Base-by-base conservation (phyloP, 2,329 filamentous ascomycete species). In the Hypoxylon sp. region DNA sequence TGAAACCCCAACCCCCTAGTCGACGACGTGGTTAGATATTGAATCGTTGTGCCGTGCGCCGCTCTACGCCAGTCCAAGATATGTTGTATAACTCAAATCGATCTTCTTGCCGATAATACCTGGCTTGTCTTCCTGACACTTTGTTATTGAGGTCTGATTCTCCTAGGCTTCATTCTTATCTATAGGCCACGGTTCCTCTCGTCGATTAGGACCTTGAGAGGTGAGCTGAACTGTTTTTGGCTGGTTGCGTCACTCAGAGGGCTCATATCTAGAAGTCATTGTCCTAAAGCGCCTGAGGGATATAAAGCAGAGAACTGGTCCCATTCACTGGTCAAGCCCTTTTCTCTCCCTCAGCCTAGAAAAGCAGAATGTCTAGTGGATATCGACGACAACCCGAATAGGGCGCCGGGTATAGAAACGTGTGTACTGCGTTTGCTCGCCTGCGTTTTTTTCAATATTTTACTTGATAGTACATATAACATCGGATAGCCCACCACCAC, bases 291-390 rank as follows among this genome's bases (percentile, higher is more conserved):
- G 75, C 71, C 1, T 74, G 67, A 8, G 80, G 61, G 2, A 81
- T 72, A 57, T 81, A 78, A 4, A 81, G 72, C 20, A 81, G 55
- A 3, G 76, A 78, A 60, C 72, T 76, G 3, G 72, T 68, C 11
- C 78, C 79, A 55, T 80, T 75, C 0, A 78, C 67, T 1, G 80
- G 56, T 78, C 78, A 80, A 1, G 71, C 78, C 33, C 75, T 71
- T 38, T 74, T 74, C 4, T 77, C 75, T 18, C 52, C 67, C n/a
- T 70, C 74, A 46, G 80, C 79, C 69, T 73, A 80, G 1, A 79
- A 56, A 12, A 8, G 18, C 11, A 18, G 28, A 9, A 32, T 16
- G 3, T 33, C 28, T 14, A 14, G n/a, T n/a, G n/a, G n/a, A n/a
- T n/a, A n/a, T n/a, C n/a, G n/a, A n/a, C n/a, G n/a, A n/a, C n/a